Base-by-base conservation (phyloP, 306 rosid genomes). In the Acacia melanoxylon region DNA sequence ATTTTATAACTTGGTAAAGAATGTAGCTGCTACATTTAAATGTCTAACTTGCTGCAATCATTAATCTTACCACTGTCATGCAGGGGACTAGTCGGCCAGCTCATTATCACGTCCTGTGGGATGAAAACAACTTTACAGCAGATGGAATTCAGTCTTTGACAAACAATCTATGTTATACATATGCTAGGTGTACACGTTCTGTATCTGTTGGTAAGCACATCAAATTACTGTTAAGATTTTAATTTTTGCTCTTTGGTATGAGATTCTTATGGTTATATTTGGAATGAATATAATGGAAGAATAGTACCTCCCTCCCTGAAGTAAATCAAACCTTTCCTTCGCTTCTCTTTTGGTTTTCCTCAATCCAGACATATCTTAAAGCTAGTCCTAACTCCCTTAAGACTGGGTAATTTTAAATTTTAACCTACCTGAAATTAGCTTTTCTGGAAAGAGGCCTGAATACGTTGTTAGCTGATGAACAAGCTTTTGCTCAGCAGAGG, bases 1-100 rank as follows among this genome's bases (percentile, higher is more conserved):
- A 51, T 16, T 12, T 61, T 35, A 19, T 68, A 61, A 58, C 67
- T 77, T 29, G 68, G 27, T 58, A 22, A 68, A 76, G 66, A 14
- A 35, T 59, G 40, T 62, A 75, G 66, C 77, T 71, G 22, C 76
- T 33, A 20, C 4, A 29, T 22, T 82, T 22, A 73, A 48, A 44
- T 68, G 27, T 78, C 22, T 25, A 56, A 72, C 16, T 33, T 68
- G 41, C 68, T 8, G 59, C 45, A 45, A 67, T 40, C 58, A 54
- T 33, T 76, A 37, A 75, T 75, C 74, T 11, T 84, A 46, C 51
- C 83, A 22, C 6, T 70, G 31, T 84, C 72, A 59, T 61, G 75
- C 80, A 94, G 98, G 98, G 98, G 49, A 94, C 98, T 15, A 94
- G 98, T 78, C 86, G 98, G 46, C 98, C 98, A 13, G 98, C 98